Base-by-base conservation (phyloP, 148 eudicot genomes). In the Chenopodium quinoa region DNA sequence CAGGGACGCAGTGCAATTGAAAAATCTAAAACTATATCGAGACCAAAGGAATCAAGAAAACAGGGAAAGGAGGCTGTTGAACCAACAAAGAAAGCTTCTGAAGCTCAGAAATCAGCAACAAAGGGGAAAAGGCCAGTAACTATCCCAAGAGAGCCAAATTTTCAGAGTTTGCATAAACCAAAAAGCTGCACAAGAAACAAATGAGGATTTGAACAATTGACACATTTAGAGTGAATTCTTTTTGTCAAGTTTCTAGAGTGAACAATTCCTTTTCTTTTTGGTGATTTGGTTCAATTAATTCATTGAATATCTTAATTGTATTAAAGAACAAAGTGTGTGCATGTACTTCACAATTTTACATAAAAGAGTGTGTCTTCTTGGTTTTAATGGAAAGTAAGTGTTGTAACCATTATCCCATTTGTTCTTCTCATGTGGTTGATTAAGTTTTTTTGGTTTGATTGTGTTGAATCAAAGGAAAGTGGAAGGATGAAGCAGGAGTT, bases 111-210 rank as follows among this genome's bases (percentile, higher is more conserved):
- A 79, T 54, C 83, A 27, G 77, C 76, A 62, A 77, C 85, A 29
- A 79, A 20, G 29, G 89, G 83, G 76, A 88, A 84, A 80, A 83
- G 81, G 70, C 73, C 86, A 37, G 70, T 71, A 31, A 86, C 91
- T 12, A 77, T 86, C 69, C 86, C 86, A 20, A 86, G 76, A 81
- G 89, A 89, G 78, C 87, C 93, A 66, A 86, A 78, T 58, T 86
- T 91, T 79, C 90, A 86, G 29, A 86, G 75, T 20, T 52, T 78
- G 64, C 85, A 85, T 73, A 62, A 56, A 47, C 87, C 86, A 40
- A 86, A 88, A 75, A 52, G 79, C 69, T 89, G 91, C 76, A 75
- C 78, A 48, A 85, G 69, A 60, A 89, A 86, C 68, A 31, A 71
- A 47, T 83, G 82, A 84, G 56, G 50, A 1, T n/a, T 69, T 52